Evolutionary conservation across 1,284 basidiomycete genomes (phyloP).

Genomic region (Moesziomyces sp.): DNA sequence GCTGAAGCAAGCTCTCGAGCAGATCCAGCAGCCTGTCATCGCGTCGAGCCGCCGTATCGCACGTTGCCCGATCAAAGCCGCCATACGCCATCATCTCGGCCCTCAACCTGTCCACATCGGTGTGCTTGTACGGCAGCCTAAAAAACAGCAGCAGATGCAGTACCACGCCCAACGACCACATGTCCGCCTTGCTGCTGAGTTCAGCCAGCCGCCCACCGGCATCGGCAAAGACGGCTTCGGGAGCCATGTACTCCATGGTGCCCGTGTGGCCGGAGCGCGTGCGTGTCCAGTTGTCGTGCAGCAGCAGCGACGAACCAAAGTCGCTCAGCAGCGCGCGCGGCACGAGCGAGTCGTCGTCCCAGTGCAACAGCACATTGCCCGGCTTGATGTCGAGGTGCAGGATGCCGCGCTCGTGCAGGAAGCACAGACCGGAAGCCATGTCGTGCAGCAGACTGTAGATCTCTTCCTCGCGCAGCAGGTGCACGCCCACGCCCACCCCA

Average conservation of each 20-base stretch:
- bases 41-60: constrained; percentile 70
- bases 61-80: constrained; percentile 72
- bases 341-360: constrained; percentile 86
- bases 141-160: constrained; percentile 91
- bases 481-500: constrained; percentile 27
- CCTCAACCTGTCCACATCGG: constrained; percentile 76
- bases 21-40: constrained; percentile 75
- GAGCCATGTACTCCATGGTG: constrained; percentile 80
- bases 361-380: constrained; percentile 89
- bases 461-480: constrained; percentile 62
- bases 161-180: constrained; percentile 81
- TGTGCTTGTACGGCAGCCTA: constrained; percentile 70
- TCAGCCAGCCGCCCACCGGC: constrained; percentile 74
- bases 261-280: constrained; percentile 84
- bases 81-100: constrained; percentile 79
- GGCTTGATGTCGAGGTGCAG: constrained; percentile 92
- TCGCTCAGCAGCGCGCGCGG: constrained; percentile 85
- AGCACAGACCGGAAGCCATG: constrained; percentile 59
- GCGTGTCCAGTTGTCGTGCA: constrained; percentile 57
- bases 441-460: constrained; percentile 57
- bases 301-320: constrained; percentile 81
- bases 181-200: constrained; percentile 80
- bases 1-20: constrained; percentile 77
- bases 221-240: constrained; percentile 77
- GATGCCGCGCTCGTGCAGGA: constrained; percentile 69